These are phyloP conservation scores for Coemansia sp. DNA, from an alignment of 192 early-diverging fungal species.

Conservation along the genomic window DNA sequence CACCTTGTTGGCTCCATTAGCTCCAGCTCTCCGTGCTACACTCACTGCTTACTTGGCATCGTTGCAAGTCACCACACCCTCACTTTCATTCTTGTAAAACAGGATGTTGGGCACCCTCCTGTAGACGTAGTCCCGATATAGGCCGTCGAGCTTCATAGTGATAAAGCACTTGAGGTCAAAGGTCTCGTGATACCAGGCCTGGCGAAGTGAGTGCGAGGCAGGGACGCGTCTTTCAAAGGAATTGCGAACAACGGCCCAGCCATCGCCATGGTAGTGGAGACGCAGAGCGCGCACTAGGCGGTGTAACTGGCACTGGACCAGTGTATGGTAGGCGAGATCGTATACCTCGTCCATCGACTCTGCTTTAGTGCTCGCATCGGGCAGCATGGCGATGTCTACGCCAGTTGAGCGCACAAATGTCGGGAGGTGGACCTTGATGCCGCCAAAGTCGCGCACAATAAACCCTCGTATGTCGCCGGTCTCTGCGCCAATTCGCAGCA, in stretches of 20 bases:
- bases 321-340: slow-evolving; percentile 64
- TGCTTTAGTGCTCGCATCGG: slow-evolving; percentile 62
- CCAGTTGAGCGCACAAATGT: slow-evolving; percentile 58
- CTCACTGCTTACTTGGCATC: too few relatives aligned
- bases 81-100: slow-evolving; percentile 34
- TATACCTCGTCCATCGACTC: slow-evolving; percentile 55
- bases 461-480: slow-evolving; percentile 61
- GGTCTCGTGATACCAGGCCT: slow-evolving; percentile 51
- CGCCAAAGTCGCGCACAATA: slow-evolving; percentile 71
- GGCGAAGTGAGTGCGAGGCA: slow-evolving; percentile 43
- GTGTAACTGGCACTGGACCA: slow-evolving; percentile 63
- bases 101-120: slow-evolving; percentile 50
- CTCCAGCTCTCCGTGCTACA: too few relatives aligned
- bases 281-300: slow-evolving; percentile 62
- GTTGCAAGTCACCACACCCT: slow-evolving; percentile 24
- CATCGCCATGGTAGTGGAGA: slow-evolving; percentile 62
- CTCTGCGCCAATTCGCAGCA: slow-evolving; percentile 58
- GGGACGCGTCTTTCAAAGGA: slow-evolving; percentile 57
- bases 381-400: slow-evolving; percentile 56
- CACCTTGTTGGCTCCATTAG: too few relatives aligned
- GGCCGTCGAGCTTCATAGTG: slow-evolving; percentile 68
- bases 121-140: slow-evolving; percentile 65
- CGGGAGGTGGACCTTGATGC: slow-evolving; percentile 62
- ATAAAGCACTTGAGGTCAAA: slow-evolving; percentile 66
- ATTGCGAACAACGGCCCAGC: slow-evolving; percentile 62